phyloP scores from a whole-genome alignment of 139 green algal genomes.

The Edaphochlamys debaryana region DNA sequence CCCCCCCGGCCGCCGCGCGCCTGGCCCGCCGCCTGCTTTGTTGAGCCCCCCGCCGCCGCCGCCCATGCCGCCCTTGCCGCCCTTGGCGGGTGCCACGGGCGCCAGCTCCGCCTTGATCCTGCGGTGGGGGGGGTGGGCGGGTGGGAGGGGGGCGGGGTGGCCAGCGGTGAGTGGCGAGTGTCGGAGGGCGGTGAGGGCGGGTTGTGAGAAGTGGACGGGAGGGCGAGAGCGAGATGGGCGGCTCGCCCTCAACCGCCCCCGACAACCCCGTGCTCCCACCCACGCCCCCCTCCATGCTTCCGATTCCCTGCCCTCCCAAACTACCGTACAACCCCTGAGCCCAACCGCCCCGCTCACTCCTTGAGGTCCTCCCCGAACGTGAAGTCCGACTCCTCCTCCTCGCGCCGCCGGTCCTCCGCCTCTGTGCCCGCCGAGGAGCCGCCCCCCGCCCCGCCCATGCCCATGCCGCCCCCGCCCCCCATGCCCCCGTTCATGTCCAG shows the following conservation, averaged over 20 bases:
- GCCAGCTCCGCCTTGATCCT: slow-evolving; percentile 33
- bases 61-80: background rate
- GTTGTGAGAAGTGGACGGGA: too few species aligned
- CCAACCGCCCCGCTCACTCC: slow-evolving; percentile 35
- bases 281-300: too few species aligned
- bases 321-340: too few species aligned
- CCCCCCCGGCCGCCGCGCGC: slow-evolving; percentile 18
- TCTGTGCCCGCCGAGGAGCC: slow-evolving; percentile 46
- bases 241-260: too few species aligned
- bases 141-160: too few species aligned
- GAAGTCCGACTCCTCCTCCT: slow-evolving; percentile 60
- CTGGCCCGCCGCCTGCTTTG: background rate
- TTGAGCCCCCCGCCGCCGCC: background rate
- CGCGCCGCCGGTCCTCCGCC: slow-evolving; percentile 54
- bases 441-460: background rate
- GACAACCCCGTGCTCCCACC: too few species aligned
- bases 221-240: too few species aligned
- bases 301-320: too few species aligned
- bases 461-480: background rate
- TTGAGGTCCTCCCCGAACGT: slow-evolving; percentile 64
- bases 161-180: too few species aligned
- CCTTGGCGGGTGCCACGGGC: slow-evolving; percentile 2
- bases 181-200: too few species aligned
- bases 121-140: too few species aligned
- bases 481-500: slow-evolving; percentile 52